Percentiles rank a stretch among this genome's conserved stretches.
These are phyloP conservation scores for Phytophthora boehmeriae DNA, from an alignment of 352 stramenopile genomes.

Conservation along the genomic window DNA sequence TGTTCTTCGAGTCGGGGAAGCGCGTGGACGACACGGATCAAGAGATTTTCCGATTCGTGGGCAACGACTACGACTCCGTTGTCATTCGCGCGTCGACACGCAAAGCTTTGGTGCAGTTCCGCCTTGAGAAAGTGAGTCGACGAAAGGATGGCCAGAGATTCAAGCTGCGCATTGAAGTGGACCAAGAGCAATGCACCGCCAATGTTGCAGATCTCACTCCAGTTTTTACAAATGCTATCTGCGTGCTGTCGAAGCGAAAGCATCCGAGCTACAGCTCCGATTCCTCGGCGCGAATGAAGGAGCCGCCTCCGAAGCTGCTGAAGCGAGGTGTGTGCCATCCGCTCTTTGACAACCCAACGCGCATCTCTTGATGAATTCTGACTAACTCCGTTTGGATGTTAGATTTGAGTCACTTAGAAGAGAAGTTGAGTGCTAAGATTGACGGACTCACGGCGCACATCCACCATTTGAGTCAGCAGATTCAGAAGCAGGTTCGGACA, in stretches of 20 bases:
- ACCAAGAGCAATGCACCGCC: slow-evolving; percentile 83
- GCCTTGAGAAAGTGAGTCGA: slow-evolving; percentile 86
- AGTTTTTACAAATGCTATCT: slow-evolving; percentile 89
- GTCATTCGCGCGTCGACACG: slow-evolving; percentile 69
- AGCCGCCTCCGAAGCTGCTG: slow-evolving; percentile 62
- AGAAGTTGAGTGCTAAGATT: slow-evolving; percentile 61
- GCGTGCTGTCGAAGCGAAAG: slow-evolving; percentile 87
- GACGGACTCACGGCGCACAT: slow-evolving; percentile 59
- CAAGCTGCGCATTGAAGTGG: slow-evolving; percentile 83
- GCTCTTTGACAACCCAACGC: too few species aligned
- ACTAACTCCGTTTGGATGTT: slow-evolving; percentile 10
- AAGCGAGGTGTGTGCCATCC: slow-evolving; percentile 51
- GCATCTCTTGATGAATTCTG: neutral
- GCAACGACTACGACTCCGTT: slow-evolving; percentile 86
- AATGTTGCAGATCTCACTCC: slow-evolving; percentile 79
- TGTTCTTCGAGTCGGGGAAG: slow-evolving; percentile 89
- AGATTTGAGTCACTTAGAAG: slow-evolving; percentile 70
- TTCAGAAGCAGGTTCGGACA: slow-evolving; percentile 63
- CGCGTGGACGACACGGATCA: slow-evolving; percentile 83
- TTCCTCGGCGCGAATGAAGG: slow-evolving; percentile 46
- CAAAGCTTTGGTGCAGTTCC: slow-evolving; percentile 78
- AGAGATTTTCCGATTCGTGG: slow-evolving; percentile 88
- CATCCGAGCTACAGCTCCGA: slow-evolving; percentile 59
- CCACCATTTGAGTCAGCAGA: slow-evolving; percentile 55
- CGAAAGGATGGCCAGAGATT: slow-evolving; percentile 87